Evolutionary conservation across 805 yeast species (phyloP).

Genomic region (Zygosaccharomyces pseudorouxii): DNA sequence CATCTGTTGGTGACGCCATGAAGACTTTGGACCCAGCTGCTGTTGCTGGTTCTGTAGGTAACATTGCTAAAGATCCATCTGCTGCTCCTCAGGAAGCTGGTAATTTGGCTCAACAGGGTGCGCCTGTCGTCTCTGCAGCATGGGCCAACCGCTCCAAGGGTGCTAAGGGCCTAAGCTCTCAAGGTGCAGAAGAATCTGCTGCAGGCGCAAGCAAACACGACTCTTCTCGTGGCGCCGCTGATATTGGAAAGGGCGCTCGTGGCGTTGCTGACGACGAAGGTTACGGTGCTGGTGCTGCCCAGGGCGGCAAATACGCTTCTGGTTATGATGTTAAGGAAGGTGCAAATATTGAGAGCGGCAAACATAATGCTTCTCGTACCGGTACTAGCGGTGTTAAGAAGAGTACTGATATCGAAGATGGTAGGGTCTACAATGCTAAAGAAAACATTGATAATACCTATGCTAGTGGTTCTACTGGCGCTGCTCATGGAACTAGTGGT

Average conservation of each 20-base stretch:
- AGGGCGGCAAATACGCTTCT: not conserved
- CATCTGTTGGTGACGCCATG: conserved; percentile 1
- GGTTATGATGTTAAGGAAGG: not conserved
- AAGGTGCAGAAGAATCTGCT: not conserved
- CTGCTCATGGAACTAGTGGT: not conserved
- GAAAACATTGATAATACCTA: not conserved
- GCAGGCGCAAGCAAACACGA: not conserved
- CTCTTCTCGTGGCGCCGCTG: not conserved
- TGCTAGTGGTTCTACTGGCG: not conserved
- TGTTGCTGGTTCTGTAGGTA: conserved; percentile 1
- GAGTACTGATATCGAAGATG: not conserved
- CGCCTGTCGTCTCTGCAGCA: conserved; percentile 1
- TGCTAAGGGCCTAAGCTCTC: not conserved
- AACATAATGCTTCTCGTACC: not conserved
- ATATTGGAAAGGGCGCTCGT: not conserved
- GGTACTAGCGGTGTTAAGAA: not conserved
- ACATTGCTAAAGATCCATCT: not conserved
- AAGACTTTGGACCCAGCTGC: conserved; percentile 4
- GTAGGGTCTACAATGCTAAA: not conserved
- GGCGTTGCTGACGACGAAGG: not conserved
- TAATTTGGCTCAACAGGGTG: not conserved
- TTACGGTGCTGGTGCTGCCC: too few relatives aligned
- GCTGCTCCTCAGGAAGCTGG: not conserved
- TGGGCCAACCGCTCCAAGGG: conserved; percentile 1
- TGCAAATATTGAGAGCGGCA: not conserved